Evolutionary conservation across 2,329 filamentous ascomycete species (phyloP), one percentile per base, ranked within the genome.

Genomic region (Huntiella abstrusa): DNA sequence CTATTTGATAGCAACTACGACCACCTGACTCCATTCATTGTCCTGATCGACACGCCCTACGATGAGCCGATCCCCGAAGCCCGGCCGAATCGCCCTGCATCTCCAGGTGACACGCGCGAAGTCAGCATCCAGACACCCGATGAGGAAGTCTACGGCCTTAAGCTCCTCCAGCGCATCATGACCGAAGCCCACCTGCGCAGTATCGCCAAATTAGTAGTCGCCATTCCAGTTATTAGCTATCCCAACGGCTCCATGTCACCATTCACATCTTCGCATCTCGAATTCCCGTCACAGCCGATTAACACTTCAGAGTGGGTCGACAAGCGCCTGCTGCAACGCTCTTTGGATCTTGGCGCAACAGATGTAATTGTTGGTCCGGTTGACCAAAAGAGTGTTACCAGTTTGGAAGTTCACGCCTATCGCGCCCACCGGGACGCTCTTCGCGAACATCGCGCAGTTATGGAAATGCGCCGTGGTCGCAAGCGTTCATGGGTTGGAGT

Each of bases 401-500:
- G 79, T 28, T 67, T 94, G 43, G 78, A 83, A 51, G 76, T 91
- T 12, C 85, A 88, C 58, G 85, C 83, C 39, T 93, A 92, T 63
- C 78, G 81, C 54, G 77, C 80, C 41, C 80, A 83, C 56, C 83
- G 83, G 59, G 77, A 86, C 54, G 80, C 82, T 16, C 69, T 73
- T 33, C 77, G 74, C 55, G 81, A 87, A 55, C 78, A 85, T 56
- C 71, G 80, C 49, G 74, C 77, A 13, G 71, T 86, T 51, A 58
- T 86, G 48, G 80, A 82, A 50, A 68, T 80, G 49, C 80, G 80
- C 56, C 77, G 80, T 53, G 77, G 79, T 39, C 73, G 86, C 47
- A 92, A 92, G 60, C 75, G 85, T 45, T 94, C 87, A 0, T 94
- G 87, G 87, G 85, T 94, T 37, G 86, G 87, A 19, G 72, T 92